Evolutionary conservation across 1,284 basidiomycete genomes (phyloP), one percentile per base, ranked within the genome.

Genomic region (Taiwanofungus camphoratus): DNA sequence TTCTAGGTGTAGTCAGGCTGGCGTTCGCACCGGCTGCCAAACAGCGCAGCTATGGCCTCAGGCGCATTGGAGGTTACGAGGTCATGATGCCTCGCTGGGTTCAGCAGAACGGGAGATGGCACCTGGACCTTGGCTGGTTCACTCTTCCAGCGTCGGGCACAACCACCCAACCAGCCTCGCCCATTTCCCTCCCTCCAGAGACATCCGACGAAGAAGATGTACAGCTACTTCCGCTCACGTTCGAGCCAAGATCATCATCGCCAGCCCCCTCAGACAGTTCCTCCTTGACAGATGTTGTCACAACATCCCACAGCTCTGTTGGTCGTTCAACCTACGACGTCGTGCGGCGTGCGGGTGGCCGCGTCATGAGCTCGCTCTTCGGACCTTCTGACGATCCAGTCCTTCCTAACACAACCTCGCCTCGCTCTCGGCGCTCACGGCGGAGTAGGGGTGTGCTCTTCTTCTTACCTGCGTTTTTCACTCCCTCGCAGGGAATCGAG

Each of bases 401-500:
- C 21, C 31, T 20, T 5, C 13, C 53, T 50, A 8, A 47, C 6
- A 9, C 8, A 8, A 50, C 37, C 52, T 39, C 60, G 71, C 29
- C 66, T 73, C 72, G 22, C 68, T 70, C 48, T 51, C 68, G 45
- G 68, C 62, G 68, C 32, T 66, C 74, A 46, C 68, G 74, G 33
- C 71, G 69, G 26, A 68, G 72, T 24, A 72, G 79, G 29, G 80
- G 82, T 23, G 76, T 87, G 26, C 64, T 89, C 42, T 88, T 87
- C 65, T 88, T 90, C 71, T 73, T 90, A 36, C 87, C 86, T 26
- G 83, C 87, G n/a, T 81, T 87, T 53, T 82, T 87, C 58, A 71
- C 79, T 2, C 67, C 74, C 41, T 62, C 71, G 2, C 69, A 69
- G 33, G 71, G 74, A 47, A 62, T 76, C 41, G 75, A 81, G 51